These are phyloP conservation scores for Ilyonectria sp. DNA, from an alignment of 2,329 filamentous ascomycete genomes.

Conservation along the genomic window DNA sequence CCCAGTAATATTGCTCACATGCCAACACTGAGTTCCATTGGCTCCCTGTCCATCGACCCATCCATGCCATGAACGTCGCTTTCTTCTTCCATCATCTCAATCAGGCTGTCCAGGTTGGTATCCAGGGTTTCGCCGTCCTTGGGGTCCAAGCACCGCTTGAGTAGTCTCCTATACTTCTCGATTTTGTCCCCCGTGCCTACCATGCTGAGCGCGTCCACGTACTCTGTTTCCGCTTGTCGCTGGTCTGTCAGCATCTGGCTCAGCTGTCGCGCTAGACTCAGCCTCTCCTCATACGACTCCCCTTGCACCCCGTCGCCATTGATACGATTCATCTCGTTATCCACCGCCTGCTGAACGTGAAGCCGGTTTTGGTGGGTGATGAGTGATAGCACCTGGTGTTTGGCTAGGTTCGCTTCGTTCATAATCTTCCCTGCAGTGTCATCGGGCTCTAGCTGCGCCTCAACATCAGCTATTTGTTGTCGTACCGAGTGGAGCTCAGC, in stretches of 20 bases:
- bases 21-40: slow-evolving; percentile 50
- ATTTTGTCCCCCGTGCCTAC: slow-evolving; percentile 82
- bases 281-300: slow-evolving; percentile 68
- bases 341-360: slow-evolving; percentile 66
- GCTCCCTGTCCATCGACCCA: slow-evolving; percentile 48
- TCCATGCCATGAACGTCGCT: slow-evolving; percentile 61
- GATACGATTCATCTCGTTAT: slow-evolving; percentile 64
- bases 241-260: slow-evolving; percentile 72
- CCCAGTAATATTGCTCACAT: slow-evolving; percentile 39
- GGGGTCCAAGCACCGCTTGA: slow-evolving; percentile 77
- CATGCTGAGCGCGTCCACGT: slow-evolving; percentile 77
- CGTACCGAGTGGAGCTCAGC: slow-evolving; percentile 75
- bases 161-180: slow-evolving; percentile 79
- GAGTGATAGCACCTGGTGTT: slow-evolving; percentile 65
- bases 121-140: slow-evolving; percentile 79
- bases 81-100: slow-evolving; percentile 76
- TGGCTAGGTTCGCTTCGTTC: slow-evolving; percentile 65
- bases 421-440: slow-evolving; percentile 66
- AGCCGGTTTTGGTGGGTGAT: slow-evolving; percentile 68
- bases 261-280: slow-evolving; percentile 72
- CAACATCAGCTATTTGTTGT: slow-evolving; percentile 72
- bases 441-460: slow-evolving; percentile 69
- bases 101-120: slow-evolving; percentile 72
- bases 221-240: slow-evolving; percentile 74
- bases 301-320: slow-evolving; percentile 64